These are phyloP conservation scores for Zygoascus bituminiphila DNA, from an alignment of 805 yeast genomes.

Conservation along the genomic window DNA sequence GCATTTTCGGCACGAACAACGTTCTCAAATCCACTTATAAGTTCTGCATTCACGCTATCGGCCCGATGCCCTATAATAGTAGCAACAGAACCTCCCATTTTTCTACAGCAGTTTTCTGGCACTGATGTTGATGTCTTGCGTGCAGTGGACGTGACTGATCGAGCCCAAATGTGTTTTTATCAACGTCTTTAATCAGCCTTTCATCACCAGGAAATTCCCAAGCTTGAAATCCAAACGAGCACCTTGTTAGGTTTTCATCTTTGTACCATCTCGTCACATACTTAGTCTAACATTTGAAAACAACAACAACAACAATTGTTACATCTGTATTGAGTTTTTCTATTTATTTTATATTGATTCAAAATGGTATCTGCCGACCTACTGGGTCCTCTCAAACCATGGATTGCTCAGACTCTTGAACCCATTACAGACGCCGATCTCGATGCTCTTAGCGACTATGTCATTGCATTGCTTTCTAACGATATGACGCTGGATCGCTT, in stretches of 20 bases:
- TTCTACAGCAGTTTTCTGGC: too few relatives aligned
- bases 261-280: too few relatives aligned
- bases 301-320: too few relatives aligned
- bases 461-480: constrained; percentile 35
- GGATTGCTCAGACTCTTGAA: constrained; percentile 17
- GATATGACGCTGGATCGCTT: constrained; percentile 31
- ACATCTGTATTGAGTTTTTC: too few relatives aligned
- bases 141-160: too few relatives aligned
- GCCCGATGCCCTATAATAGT: background rate
- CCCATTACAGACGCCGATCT: constrained; percentile 33
- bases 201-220: too few relatives aligned
- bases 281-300: too few relatives aligned
- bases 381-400: constrained; percentile 16
- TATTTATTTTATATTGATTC: background rate
- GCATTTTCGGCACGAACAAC: constrained; percentile 14
- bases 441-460: constrained; percentile 38
- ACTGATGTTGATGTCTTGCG: too few relatives aligned
- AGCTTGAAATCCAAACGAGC: too few relatives aligned
- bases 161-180: too few relatives aligned
- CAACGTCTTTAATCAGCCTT: too few relatives aligned
- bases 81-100: background rate
- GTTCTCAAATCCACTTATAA: constrained; percentile 11
- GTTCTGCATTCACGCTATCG: background rate
- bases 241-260: too few relatives aligned
- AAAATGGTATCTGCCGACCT: constrained; percentile 15